Evolutionary conservation across 1,139 yeast genomes (phyloP), one percentile per base, ranked within the genome.

Genomic region (Suhomyces terraborum): DNA sequence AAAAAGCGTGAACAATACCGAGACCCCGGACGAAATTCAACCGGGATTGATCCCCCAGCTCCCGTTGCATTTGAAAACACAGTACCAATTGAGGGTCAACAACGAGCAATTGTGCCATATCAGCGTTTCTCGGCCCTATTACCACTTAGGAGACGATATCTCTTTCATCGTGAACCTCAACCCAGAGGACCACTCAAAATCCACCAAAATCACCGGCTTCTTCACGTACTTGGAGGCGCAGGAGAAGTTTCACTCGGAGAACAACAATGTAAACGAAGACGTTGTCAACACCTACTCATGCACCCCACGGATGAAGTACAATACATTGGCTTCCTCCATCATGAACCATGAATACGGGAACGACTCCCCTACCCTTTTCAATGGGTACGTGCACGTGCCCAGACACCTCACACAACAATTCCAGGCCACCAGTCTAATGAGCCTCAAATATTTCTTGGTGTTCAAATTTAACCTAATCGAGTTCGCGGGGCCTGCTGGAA

Each of bases 141-240:
- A 68, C 50, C 75, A 73, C 40, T 49, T 73, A 8, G 79, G 82
- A 1, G 83, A 79, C 27, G 77, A 74, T 42, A 61, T 78, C 8
- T 66, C 66, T 42, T 61, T 75, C 32, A 55, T 61, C 4, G 47
- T 52, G 7, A 60, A 65, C 35, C 47, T 58, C 17, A 54, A 49
- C 36, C 59, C 61, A 2, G 41, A 40, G 6, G 53, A 49, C 9
- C 41, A 38, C 9, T 43, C 52, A 4, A 40, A 39, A 10, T 40
- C 41, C 4, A 56, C 65, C 3, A 61, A 61, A 33, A 58, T 69
- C 3, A 64, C 62, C 1, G 77, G 78, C 1, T 42, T 63, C 18
- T 55, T 66, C 5, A 61, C 55, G 4, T 67, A 66, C 46, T 42
- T 72, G 16, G 77, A 72, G 47, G 75, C 75, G 8, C 69, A 67